phyloP scores from a whole-genome alignment of 441 rosid genomes.

The Lepidium campestre region DNA sequence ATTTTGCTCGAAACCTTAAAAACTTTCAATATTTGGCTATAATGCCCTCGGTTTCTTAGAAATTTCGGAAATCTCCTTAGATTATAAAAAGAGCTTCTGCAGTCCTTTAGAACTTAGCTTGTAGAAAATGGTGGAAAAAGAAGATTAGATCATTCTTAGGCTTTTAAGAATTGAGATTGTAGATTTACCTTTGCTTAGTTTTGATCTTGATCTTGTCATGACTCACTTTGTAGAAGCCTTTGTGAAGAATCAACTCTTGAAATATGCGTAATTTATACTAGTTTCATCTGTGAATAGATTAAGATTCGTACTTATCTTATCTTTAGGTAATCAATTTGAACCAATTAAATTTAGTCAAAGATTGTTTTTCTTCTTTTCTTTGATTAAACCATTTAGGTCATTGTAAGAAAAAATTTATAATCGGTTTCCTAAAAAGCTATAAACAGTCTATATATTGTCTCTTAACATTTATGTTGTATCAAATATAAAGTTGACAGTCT shows the following conservation, averaged over 20 bases:
- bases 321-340: neutral
- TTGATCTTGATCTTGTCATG: neutral
- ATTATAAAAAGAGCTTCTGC: neutral
- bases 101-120: neutral
- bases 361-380: neutral
- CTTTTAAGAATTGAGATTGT: neutral
- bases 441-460: no score
- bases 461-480: no score
- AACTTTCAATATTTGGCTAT: neutral
- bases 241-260: neutral
- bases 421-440: neutral
- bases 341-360: neutral
- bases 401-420: neutral
- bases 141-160: neutral
- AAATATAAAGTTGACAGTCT: no score
- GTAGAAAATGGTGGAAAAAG: neutral
- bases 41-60: neutral
- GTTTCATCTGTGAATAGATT: neutral
- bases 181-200: neutral
- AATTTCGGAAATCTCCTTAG: neutral
- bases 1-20: neutral
- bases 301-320: neutral
- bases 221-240: neutral
- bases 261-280: neutral
- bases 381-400: neutral